A percentile compares a stretch with the other conserved stretches of the same genome.
phyloP scores from a whole-genome alignment of 2,329 filamentous ascomycete species.

The Paraconiothyrium brasiliense region DNA sequence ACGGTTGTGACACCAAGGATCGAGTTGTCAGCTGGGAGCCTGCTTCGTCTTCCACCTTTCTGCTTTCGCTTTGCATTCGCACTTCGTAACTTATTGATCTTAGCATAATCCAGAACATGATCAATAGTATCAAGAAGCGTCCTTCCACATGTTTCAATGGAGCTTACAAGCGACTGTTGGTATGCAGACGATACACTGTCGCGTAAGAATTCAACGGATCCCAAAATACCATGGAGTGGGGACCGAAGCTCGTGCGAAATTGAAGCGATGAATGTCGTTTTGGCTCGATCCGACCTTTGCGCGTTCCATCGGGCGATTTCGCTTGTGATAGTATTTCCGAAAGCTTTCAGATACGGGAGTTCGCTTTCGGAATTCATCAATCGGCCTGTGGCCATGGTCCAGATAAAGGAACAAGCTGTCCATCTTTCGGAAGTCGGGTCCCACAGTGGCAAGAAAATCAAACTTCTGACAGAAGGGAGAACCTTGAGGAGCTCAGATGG shows the following conservation, averaged over 20 bases:
- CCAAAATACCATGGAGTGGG: conserved; percentile 69
- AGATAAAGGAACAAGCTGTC: conserved; percentile 45
- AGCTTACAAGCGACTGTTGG: conserved; percentile 53
- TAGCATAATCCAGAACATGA: conserved; percentile 49
- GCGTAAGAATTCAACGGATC: conserved; percentile 48
- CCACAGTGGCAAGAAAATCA: conserved; percentile 50
- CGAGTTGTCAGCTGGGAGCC: conserved; percentile 38
- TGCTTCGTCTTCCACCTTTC: conserved; percentile 26
- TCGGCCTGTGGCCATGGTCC: conserved; percentile 41
- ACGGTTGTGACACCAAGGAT: conserved; percentile 43
- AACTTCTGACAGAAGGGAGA: conserved; percentile 44
- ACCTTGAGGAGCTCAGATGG: conserved; percentile 44
- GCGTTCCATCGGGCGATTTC: conserved; percentile 44
- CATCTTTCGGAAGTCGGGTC: conserved; percentile 46
- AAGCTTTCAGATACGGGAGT: conserved; percentile 45
- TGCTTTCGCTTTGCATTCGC: conserved; percentile 28
- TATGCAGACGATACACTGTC: conserved; percentile 41
- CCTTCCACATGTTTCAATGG: conserved; percentile 48
- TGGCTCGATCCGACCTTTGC: conserved; percentile 45
- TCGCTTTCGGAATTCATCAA: conserved; percentile 45
- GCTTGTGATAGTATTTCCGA: conserved; percentile 46
- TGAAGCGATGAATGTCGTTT: conserved; percentile 54
- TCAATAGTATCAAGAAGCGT: conserved; percentile 53
- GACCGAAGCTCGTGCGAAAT: conserved; percentile 62
- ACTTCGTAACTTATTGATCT: conserved; percentile 48